Evolutionary conservation across 345 rosid genomes (phyloP).

Genomic region (Carallia brachiata): DNA sequence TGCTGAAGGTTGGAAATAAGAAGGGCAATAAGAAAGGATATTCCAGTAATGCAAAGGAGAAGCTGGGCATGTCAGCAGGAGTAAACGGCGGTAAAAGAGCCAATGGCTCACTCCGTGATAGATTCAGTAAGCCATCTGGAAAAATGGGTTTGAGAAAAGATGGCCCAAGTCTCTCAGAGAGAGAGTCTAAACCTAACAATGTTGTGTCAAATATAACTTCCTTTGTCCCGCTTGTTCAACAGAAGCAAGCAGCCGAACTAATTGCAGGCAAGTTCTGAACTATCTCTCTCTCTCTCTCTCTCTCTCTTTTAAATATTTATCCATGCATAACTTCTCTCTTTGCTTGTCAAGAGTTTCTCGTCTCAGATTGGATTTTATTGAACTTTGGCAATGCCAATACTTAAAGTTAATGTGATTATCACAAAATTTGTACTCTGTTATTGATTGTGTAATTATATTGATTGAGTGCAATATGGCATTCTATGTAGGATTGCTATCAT

Average conservation of each 20-base stretch:
- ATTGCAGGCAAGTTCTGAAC: slow-evolving; percentile 47
- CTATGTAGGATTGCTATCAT: neutral
- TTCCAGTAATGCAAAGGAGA: slow-evolving; percentile 46
- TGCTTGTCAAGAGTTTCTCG: neutral
- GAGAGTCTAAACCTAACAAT: slow-evolving; percentile 57
- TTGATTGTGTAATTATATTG: neutral
- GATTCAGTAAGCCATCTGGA: slow-evolving; percentile 57
- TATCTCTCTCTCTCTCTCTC: neutral
- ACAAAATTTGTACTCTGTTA: neutral
- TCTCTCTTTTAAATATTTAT: neutral
- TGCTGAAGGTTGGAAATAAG: slow-evolving; percentile 38
- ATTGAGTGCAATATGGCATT: neutral
- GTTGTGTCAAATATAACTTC: slow-evolving; percentile 77
- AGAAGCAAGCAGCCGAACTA: slow-evolving; percentile 60
- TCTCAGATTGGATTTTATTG: slow-evolving; percentile 3
- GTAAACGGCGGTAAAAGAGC: slow-evolving; percentile 36
- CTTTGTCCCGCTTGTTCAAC: slow-evolving; percentile 79
- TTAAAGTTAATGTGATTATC: neutral
- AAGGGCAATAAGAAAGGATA: slow-evolving; percentile 45
- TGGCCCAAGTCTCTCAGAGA: slow-evolving; percentile 40
- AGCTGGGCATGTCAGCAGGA: slow-evolving; percentile 26
- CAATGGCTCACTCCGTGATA: slow-evolving; percentile 41
- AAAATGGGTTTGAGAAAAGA: slow-evolving; percentile 43
- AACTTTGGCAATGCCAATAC: neutral
- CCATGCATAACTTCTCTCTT: neutral